These are phyloP conservation scores for Aspergillus eucalypticola DNA, from an alignment of 2,329 filamentous ascomycete species.

Conservation along the genomic window DNA sequence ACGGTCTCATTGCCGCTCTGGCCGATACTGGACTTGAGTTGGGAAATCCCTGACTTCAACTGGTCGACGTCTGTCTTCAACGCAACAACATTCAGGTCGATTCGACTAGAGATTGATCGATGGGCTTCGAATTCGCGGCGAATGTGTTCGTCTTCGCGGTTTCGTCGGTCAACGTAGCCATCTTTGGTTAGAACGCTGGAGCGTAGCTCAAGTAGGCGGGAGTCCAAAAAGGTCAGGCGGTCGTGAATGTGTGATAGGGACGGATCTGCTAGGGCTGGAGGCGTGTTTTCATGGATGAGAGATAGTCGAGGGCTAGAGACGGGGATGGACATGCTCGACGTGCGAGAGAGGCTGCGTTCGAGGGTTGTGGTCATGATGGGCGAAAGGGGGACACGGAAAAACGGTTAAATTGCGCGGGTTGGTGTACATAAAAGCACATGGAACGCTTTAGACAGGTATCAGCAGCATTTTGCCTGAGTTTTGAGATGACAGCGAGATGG, in stretches of 20 bases:
- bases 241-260: constrained; percentile 41
- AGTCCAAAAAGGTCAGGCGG: constrained; percentile 41
- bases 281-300: constrained; percentile 36
- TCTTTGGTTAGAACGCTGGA: constrained; percentile 42
- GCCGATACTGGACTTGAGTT: constrained; percentile 36
- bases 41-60: constrained; percentile 37
- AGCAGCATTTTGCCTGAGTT: constrained; percentile 19
- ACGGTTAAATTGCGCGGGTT: background rate
- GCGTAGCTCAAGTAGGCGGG: constrained; percentile 40
- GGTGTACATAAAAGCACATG: background rate
- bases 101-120: constrained; percentile 35
- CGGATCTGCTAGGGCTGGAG: constrained; percentile 36
- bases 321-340: constrained; percentile 40
- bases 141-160: constrained; percentile 42
- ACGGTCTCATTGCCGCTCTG: constrained; percentile 36
- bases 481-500: constrained; percentile 6
- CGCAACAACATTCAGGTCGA: constrained; percentile 38
- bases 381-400: background rate
- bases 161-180: constrained; percentile 41
- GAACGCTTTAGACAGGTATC: background rate
- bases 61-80: constrained; percentile 40
- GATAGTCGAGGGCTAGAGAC: constrained; percentile 40
- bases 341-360: constrained; percentile 40
- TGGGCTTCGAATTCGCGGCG: constrained; percentile 42
- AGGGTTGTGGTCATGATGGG: constrained; percentile 36